phyloP scores from a whole-genome alignment of 2,329 filamentous ascomycete species.

The Pseudomassariella vexata region DNA sequence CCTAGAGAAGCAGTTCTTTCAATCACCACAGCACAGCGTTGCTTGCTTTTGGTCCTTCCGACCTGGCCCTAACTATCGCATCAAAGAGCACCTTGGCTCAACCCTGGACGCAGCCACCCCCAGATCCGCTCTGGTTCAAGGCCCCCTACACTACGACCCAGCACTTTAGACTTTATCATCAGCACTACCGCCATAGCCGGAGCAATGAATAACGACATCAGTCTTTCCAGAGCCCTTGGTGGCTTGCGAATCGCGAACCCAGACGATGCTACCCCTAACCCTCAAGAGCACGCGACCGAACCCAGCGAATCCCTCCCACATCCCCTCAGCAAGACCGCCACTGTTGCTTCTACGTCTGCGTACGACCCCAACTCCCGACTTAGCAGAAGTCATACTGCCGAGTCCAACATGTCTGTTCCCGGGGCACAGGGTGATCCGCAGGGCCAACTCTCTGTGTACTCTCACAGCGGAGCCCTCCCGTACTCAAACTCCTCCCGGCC shows the following conservation, averaged over 20 bases:
- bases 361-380: constrained; percentile 16
- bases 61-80: too few relatives aligned
- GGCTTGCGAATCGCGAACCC: constrained; percentile 96
- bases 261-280: constrained; percentile 56
- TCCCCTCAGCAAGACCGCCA: constrained; percentile 14
- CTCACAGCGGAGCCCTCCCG: constrained; percentile 15
- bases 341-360: constrained; percentile 12
- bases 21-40: too few relatives aligned
- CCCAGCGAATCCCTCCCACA: constrained; percentile 17
- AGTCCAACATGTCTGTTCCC: constrained; percentile 15
- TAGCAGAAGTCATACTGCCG: constrained; percentile 13
- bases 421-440: constrained; percentile 16
- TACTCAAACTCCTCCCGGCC: constrained; percentile 25
- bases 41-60: too few relatives aligned
- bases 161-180: constrained; percentile 6
- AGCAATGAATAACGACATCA: constrained; percentile 85
- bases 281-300: constrained; percentile 25
- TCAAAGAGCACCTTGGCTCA: too few relatives aligned
- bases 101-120: background rate
- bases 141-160: constrained; percentile 1
- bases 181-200: constrained; percentile 4
- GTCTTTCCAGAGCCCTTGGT: constrained; percentile 85
- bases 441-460: constrained; percentile 15
- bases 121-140: constrained; percentile 2
- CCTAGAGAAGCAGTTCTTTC: too few relatives aligned